Evolutionary conservation across 805 yeast genomes (phyloP).

Genomic region (Cephaloascus fragrans): DNA sequence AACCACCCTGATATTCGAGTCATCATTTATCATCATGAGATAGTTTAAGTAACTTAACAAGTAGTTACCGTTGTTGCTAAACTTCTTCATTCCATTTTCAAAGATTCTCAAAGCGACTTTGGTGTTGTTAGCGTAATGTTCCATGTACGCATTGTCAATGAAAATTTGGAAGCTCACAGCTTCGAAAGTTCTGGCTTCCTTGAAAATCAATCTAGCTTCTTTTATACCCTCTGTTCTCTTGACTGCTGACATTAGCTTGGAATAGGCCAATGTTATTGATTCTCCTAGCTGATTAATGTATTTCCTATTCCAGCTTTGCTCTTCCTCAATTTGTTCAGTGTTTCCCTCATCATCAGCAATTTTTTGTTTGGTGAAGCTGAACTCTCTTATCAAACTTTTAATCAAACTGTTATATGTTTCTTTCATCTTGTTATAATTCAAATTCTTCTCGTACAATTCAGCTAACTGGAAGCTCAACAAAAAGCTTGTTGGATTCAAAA

Average conservation of each 20-base stretch:
- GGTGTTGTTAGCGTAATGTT: constrained; percentile 55
- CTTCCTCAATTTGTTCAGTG: constrained; percentile 3
- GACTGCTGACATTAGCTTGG: constrained; percentile 59
- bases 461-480: constrained; percentile 58
- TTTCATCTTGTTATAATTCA: constrained; percentile 39
- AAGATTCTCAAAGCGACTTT: constrained; percentile 68
- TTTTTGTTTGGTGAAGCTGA: constrained; percentile 7
- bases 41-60: constrained; percentile 64
- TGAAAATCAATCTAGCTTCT: constrained; percentile 66
- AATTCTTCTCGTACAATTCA: constrained; percentile 57
- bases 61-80: constrained; percentile 46
- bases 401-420: constrained; percentile 42
- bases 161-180: constrained; percentile 65
- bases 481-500: constrained; percentile 62
- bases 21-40: constrained; percentile 58
- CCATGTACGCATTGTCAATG: constrained; percentile 76
- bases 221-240: constrained; percentile 61
- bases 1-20: constrained; percentile 66
- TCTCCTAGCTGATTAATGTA: constrained; percentile 13
- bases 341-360: constrained; percentile 2
- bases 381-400: constrained; percentile 28
- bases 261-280: constrained; percentile 55
- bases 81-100: constrained; percentile 64
- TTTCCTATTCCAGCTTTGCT: constrained; percentile 9
- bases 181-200: constrained; percentile 56